Percentiles rank a stretch among this genome's conserved stretches.
Evolutionary conservation across 2,329 filamentous ascomycete genomes (phyloP).

Genomic region (Talaromyces sp.): DNA sequence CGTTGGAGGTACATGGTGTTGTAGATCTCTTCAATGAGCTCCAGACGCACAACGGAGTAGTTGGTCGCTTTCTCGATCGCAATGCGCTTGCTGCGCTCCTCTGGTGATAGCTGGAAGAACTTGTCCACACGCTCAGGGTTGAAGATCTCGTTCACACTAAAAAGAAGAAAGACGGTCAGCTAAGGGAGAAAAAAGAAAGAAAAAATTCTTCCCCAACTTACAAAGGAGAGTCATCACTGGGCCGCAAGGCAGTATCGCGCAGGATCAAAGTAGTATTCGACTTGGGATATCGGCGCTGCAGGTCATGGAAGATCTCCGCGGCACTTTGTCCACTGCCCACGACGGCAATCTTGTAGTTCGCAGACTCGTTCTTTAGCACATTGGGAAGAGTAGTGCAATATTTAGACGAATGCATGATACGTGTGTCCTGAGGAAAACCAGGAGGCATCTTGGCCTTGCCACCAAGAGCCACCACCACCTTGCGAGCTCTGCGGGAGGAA

Average conservation of each 20-base stretch:
- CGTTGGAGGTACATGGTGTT: conserved; percentile 85
- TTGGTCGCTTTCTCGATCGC: conserved; percentile 80
- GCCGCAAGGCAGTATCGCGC: conserved; percentile 78
- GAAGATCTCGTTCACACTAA: conserved; percentile 85
- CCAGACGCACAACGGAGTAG: conserved; percentile 90
- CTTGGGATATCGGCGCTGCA: conserved; percentile 81
- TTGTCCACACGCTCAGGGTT: conserved; percentile 81
- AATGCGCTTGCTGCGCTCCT: conserved; percentile 64
- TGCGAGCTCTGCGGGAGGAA: conserved; percentile 45
- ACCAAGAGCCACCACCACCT: conserved; percentile 67
- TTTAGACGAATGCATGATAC: conserved; percentile 84
- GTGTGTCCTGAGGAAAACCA: conserved; percentile 67
- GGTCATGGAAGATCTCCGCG: conserved; percentile 91
- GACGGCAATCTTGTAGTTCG: conserved; percentile 73
- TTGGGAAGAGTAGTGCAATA: conserved; percentile 60
- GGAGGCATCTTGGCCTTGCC: conserved; percentile 71
- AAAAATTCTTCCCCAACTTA: too few species aligned
- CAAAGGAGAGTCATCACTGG: conserved; percentile 96
- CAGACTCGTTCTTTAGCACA: conserved; percentile 42
- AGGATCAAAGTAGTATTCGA: conserved; percentile 77
- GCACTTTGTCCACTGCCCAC: conserved; percentile 90
- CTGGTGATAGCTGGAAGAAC: conserved; percentile 69
- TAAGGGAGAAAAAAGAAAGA: too few species aligned
- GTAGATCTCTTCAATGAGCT: conserved; percentile 86
- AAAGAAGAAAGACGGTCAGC: too few species aligned